Conservation (phyloP, 2,329 filamentous ascomycete species). For the Penicillium fuscoglaucum region DNA sequence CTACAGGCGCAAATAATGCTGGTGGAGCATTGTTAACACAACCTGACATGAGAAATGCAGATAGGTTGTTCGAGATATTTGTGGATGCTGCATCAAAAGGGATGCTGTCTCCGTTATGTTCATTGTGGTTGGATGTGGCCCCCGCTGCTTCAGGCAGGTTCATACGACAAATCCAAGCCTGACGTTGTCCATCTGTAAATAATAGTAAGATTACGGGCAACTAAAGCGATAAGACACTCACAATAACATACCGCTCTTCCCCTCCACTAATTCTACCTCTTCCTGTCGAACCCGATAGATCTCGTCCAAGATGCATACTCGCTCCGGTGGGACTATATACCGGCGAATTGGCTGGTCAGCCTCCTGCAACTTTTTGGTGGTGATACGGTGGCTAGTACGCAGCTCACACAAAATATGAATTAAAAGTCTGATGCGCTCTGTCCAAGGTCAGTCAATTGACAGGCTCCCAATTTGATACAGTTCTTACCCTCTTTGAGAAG, state of each 20-base stretch:
- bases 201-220: not conserved
- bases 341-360: conserved; percentile 42
- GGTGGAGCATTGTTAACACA: not conserved
- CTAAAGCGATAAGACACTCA: not conserved
- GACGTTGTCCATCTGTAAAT: conserved; percentile 31
- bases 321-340: conserved; percentile 37
- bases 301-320: conserved; percentile 42
- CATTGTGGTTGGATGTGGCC: conserved; percentile 7
- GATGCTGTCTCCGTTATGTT: conserved; percentile 5
- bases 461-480: not conserved
- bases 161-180: conserved; percentile 29
- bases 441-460: not conserved
- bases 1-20: not conserved
- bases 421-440: conserved; percentile 43
- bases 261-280: conserved; percentile 41
- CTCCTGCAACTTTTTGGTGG: conserved; percentile 40
- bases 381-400: conserved; percentile 36
- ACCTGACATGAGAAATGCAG: not conserved
- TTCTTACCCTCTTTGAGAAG: conserved; percentile 33
- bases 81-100: not conserved
- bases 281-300: conserved; percentile 41
- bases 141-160: conserved; percentile 29
- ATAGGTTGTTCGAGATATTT: not conserved
- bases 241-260: conserved; percentile 9
- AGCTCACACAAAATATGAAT: conserved; percentile 44